A percentile compares a stretch with the other conserved stretches of the same genome.
Evolutionary conservation across 106 monocot genomes (phyloP).

Genomic region (Agapanthus africanus): DNA sequence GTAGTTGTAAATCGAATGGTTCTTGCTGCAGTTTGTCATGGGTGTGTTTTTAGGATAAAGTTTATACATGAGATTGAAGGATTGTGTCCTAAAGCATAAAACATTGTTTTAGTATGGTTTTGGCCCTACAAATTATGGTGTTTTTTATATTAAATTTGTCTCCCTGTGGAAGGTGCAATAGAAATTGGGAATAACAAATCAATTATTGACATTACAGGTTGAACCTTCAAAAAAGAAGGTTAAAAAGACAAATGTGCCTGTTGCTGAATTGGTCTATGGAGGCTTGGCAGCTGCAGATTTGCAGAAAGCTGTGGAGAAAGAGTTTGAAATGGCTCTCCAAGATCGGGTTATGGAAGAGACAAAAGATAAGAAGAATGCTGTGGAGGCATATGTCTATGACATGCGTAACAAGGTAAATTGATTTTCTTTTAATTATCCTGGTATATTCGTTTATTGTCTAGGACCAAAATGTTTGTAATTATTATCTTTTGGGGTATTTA

Average conservation of each 20-base stretch:
- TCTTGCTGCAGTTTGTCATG: too few relatives aligned
- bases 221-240: slow-evolving; percentile 63
- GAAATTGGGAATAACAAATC: background rate
- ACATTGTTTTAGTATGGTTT: too few relatives aligned
- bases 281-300: slow-evolving; percentile 41
- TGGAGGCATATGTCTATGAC: slow-evolving; percentile 96
- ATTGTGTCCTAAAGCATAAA: too few relatives aligned
- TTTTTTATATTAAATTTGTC: too few relatives aligned
- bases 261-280: slow-evolving; percentile 53
- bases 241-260: slow-evolving; percentile 68
- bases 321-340: slow-evolving; percentile 92
- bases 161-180: too few relatives aligned
- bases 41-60: too few relatives aligned
- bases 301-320: slow-evolving; percentile 69
- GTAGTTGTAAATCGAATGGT: too few relatives aligned
- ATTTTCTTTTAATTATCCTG: background rate
- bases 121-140: too few relatives aligned
- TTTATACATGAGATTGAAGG: too few relatives aligned
- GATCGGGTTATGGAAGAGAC: slow-evolving; percentile 98
- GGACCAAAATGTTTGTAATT: background rate
- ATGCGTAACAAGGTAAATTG: slow-evolving; percentile 75
- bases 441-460: background rate
- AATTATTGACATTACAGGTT: slow-evolving; percentile 22
- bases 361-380: slow-evolving; percentile 94
- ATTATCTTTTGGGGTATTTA: slow-evolving; percentile 11